Conservation (phyloP, 805 yeast genomes). For the Sugiyamaella smithiae region DNA sequence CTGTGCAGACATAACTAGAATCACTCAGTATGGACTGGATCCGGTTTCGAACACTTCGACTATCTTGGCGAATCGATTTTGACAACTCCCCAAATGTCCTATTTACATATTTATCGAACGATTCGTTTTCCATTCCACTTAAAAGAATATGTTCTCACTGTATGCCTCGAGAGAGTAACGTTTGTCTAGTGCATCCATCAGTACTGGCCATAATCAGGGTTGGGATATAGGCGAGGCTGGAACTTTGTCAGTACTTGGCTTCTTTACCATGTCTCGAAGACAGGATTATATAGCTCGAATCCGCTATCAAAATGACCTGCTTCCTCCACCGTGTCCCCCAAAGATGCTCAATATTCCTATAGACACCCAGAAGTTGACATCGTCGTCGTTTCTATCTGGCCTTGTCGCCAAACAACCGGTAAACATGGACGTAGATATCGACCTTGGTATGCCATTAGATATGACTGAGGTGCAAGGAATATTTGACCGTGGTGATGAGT, state of each 20-base stretch:
- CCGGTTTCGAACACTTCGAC: conserved; percentile 55
- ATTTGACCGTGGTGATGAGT: conserved; percentile 58
- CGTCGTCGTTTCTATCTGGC: conserved; percentile 59
- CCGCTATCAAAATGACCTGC: conserved; percentile 80
- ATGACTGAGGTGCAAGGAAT: conserved; percentile 62
- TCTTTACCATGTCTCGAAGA: conserved; percentile 25
- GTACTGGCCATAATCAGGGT: too few species aligned
- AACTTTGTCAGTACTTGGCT: too few species aligned
- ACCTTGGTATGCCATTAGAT: conserved; percentile 75
- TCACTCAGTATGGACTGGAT: conserved; percentile 72
- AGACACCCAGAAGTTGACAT: conserved; percentile 45
- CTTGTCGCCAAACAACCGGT: conserved; percentile 73
- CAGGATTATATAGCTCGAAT: conserved; percentile 60
- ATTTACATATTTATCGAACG: neutral
- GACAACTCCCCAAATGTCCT: conserved; percentile 13
- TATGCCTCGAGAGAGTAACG: too few species aligned
- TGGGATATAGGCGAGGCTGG: too few species aligned
- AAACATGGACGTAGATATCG: conserved; percentile 49
- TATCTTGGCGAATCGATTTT: conserved; percentile 48
- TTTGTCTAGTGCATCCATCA: too few species aligned
- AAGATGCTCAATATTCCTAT: conserved; percentile 60
- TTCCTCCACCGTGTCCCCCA: conserved; percentile 93
- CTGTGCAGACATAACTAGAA: conserved; percentile 46
- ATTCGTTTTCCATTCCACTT: neutral
- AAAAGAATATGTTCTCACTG: too few species aligned